These are phyloP conservation scores for Arachis monticola DNA, from an alignment of 331 rosid genomes.

Conservation along the genomic window DNA sequence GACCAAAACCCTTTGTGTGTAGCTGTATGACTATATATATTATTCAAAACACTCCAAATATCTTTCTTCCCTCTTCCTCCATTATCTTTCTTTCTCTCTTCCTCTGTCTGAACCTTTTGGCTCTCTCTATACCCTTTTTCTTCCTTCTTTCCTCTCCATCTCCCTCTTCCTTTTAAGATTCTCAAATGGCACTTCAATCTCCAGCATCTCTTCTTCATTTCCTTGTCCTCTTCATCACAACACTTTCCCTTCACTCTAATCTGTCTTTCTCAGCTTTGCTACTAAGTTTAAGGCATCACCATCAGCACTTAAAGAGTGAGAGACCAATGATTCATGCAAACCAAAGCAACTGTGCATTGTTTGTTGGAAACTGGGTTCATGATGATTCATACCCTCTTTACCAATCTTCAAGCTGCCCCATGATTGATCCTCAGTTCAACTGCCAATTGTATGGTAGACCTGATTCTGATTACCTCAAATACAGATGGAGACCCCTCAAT, in stretches of 20 bases:
- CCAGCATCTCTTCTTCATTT: background rate
- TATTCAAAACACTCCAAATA: slow-evolving; percentile 23
- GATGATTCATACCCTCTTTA: slow-evolving; percentile 83
- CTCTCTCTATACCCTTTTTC: slow-evolving; percentile 21
- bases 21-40: background rate
- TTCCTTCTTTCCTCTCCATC: background rate
- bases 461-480: slow-evolving; percentile 80
- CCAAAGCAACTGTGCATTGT: slow-evolving; percentile 72
- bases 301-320: slow-evolving; percentile 47
- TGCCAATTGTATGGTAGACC: slow-evolving; percentile 95
- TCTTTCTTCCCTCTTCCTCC: slow-evolving; percentile 27
- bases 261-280: slow-evolving; percentile 62
- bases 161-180: background rate
- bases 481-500: slow-evolving; percentile 86
- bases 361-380: slow-evolving; percentile 84
- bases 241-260: slow-evolving; percentile 41
- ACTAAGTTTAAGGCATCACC: slow-evolving; percentile 65
- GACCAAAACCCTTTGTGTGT: background rate
- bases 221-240: slow-evolving; percentile 35
- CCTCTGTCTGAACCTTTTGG: slow-evolving; percentile 29
- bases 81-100: slow-evolving; percentile 14
- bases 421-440: slow-evolving; percentile 86
- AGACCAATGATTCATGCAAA: slow-evolving; percentile 77
- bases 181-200: slow-evolving; percentile 55
- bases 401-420: slow-evolving; percentile 72